Evolutionary conservation across 345 rosid genomes (phyloP).

Genomic region (Melaleuca alternifolia): DNA sequence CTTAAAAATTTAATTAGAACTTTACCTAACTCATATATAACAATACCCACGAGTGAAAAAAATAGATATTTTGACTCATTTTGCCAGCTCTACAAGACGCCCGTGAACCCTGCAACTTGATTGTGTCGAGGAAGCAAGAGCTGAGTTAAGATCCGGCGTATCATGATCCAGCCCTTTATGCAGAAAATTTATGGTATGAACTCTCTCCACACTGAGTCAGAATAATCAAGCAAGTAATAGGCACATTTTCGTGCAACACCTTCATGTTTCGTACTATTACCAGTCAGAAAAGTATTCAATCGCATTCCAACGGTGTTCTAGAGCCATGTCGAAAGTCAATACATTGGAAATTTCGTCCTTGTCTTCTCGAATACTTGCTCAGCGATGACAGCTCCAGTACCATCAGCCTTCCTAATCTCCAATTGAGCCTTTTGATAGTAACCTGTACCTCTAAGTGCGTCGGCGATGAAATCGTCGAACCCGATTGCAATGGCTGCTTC

Average conservation of each 20-base stretch:
- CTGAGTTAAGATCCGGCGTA: too few relatives aligned
- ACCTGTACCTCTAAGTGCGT: constrained; percentile 47
- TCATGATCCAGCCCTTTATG: too few relatives aligned
- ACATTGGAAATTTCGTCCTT: constrained; percentile 58
- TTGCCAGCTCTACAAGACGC: neutral
- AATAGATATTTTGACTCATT: neutral
- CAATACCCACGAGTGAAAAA: neutral
- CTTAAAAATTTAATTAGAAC: fast-evolving
- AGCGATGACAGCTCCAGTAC: constrained; percentile 59
- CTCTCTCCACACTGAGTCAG: too few relatives aligned
- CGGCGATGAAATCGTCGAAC: constrained; percentile 54
- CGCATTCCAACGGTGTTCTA: too few relatives aligned
- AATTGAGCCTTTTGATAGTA: constrained; percentile 46
- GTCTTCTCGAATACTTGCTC: constrained; percentile 83
- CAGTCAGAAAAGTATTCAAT: too few relatives aligned
- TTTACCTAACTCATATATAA: neutral
- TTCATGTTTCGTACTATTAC: too few relatives aligned
- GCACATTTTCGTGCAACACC: too few relatives aligned
- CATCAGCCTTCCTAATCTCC: constrained; percentile 79
- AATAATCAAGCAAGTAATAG: too few relatives aligned
- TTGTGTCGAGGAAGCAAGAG: too few relatives aligned
- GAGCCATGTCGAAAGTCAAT: constrained; percentile 12
- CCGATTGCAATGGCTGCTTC: constrained; percentile 59
- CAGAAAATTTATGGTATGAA: too few relatives aligned
- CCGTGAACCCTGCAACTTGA: neutral